Evolutionary conservation across 768 basidiomycete species (phyloP).

Genomic region (Lepiota brunneoincarnata): DNA sequence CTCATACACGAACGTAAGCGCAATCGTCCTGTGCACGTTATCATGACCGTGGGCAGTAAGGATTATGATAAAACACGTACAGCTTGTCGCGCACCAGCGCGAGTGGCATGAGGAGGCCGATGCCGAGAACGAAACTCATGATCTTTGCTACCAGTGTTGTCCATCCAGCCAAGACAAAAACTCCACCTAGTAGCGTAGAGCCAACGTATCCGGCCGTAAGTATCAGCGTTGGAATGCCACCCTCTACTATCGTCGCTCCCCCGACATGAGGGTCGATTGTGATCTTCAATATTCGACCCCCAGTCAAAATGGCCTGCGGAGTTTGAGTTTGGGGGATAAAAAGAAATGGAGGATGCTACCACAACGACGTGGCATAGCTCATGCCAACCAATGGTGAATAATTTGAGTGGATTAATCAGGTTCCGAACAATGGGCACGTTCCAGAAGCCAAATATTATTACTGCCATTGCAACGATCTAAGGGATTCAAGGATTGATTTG

Average conservation of each 20-base stretch:
- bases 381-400: slow-evolving; percentile 88
- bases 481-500: slow-evolving; percentile 5
- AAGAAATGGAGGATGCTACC: slow-evolving; percentile 40
- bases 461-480: slow-evolving; percentile 81
- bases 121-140: slow-evolving; percentile 84
- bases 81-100: slow-evolving; percentile 87
- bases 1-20: slow-evolving; percentile 80
- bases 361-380: slow-evolving; percentile 82
- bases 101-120: slow-evolving; percentile 84
- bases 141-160: slow-evolving; percentile 91
- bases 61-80: slow-evolving; percentile 42
- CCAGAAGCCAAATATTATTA: slow-evolving; percentile 87
- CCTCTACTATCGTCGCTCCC: slow-evolving; percentile 74
- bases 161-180: slow-evolving; percentile 83
- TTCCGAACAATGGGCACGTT: slow-evolving; percentile 78
- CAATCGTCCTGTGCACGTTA: slow-evolving; percentile 66
- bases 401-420: slow-evolving; percentile 80
- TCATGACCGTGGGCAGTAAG: not conserved
- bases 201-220: slow-evolving; percentile 81
- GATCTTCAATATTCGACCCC: slow-evolving; percentile 74
- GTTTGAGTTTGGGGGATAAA: not conserved
- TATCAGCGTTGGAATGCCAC: slow-evolving; percentile 69
- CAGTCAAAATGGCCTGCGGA: slow-evolving; percentile 69
- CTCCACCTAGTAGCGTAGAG: slow-evolving; percentile 76
- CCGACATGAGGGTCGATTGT: slow-evolving; percentile 85